phyloP scores from a whole-genome alignment of 2,329 filamentous ascomycete genomes.

The Cercospora sp. region DNA sequence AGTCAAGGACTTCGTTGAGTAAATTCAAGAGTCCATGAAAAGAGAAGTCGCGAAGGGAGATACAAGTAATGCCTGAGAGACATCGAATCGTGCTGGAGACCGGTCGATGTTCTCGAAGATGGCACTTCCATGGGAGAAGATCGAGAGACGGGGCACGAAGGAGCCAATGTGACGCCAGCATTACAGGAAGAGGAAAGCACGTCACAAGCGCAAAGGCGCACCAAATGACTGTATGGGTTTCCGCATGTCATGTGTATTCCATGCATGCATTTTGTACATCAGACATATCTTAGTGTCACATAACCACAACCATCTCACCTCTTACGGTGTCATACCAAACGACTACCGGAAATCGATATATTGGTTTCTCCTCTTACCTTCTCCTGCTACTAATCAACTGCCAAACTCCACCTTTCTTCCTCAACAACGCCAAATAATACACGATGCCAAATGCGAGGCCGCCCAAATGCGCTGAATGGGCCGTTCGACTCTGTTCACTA shows the following conservation, averaged over 20 bases:
- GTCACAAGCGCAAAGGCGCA: neutral
- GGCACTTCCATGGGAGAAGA: neutral
- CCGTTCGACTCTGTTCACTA: conserved; percentile 31
- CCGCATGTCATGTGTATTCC: neutral
- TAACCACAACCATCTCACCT: neutral
- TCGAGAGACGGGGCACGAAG: neutral
- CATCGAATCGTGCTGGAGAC: neutral
- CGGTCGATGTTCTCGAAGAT: neutral
- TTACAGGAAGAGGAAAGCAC: neutral
- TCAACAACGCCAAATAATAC: conserved; percentile 32
- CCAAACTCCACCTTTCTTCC: conserved; percentile 7
- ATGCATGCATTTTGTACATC: conserved; percentile 8
- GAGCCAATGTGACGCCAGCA: neutral
- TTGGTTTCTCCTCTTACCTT: neutral
- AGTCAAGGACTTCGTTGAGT: conserved; percentile 80
- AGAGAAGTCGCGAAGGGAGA: neutral
- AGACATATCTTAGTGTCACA: conserved; percentile 6
- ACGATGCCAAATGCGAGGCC: conserved; percentile 43
- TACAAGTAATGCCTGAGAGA: neutral
- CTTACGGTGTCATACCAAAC: neutral
- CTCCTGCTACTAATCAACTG: neutral
- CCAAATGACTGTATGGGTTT: neutral
- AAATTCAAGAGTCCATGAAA: conserved; percentile 20
- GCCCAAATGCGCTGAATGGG: conserved; percentile 50
- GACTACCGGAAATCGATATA: neutral